Conservation (phyloP, 2,329 filamentous ascomycete genomes). For the Scedosporium apiospermum region DNA sequence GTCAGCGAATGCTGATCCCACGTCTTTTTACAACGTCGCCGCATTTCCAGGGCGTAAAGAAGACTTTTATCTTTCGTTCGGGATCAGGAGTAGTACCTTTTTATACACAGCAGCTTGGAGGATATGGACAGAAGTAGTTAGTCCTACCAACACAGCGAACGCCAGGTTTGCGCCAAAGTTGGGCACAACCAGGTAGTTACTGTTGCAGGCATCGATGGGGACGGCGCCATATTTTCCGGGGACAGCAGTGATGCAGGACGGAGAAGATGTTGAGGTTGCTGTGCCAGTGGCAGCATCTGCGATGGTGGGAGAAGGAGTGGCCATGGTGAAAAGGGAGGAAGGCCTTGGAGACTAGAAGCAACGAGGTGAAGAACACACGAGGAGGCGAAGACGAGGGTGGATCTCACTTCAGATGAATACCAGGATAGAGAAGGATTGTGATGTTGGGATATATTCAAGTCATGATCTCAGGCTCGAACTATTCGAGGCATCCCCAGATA, state of each 20-base stretch:
- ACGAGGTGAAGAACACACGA: not conserved
- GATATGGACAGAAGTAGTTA: slow-evolving; percentile 18
- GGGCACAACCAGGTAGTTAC: slow-evolving; percentile 22
- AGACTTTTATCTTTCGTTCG: too few relatives aligned
- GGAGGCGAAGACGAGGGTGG: too few relatives aligned
- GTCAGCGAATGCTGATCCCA: not conserved
- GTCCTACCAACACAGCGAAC: slow-evolving; percentile 21
- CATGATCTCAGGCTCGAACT: not conserved
- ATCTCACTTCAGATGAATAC: too few relatives aligned
- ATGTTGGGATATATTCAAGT: not conserved
- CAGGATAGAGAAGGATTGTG: too few relatives aligned
- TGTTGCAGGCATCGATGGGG: slow-evolving; percentile 21
- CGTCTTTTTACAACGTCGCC: slow-evolving; percentile 1
- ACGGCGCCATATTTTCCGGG: slow-evolving; percentile 22
- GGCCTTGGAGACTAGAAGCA: not conserved
- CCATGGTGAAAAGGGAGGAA: not conserved
- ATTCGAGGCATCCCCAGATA: not conserved
- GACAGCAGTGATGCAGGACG: slow-evolving; percentile 20
- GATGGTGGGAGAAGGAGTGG: not conserved
- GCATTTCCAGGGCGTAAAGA: not conserved
- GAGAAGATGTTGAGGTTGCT: not conserved
- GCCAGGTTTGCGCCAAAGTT: slow-evolving; percentile 22
- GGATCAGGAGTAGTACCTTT: slow-evolving; percentile 15
- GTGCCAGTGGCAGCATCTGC: slow-evolving; percentile 2
- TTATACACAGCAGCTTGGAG: slow-evolving; percentile 19